Base-by-base conservation (phyloP, 345 rosid species). In the Turnera subulata region DNA sequence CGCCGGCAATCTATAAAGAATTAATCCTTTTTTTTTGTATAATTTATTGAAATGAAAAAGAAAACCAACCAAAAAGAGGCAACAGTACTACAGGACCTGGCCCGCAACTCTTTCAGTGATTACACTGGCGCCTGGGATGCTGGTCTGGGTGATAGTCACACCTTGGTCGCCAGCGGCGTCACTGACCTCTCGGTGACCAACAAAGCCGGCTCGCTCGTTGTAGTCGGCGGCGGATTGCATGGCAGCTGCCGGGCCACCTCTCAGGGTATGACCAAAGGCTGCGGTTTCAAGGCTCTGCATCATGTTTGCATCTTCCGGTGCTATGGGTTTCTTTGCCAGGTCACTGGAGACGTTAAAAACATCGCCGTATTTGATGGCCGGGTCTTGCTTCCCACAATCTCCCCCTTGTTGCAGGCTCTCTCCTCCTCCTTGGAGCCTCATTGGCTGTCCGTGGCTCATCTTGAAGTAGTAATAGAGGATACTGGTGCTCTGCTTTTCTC, bases 291-390 rank as follows among this genome's bases (percentile, higher is more conserved):
- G 86, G 0, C 81, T 65, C 67, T 81, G 91, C 95, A 88, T 82
- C 94, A 85, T 72, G 48, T 76, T 78, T 0, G 94, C 94, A 45
- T 81, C 96, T 58, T 73, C 80, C 0, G 88, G 96, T 1, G 88
- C 81, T 22, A 84, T 26, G 2, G 80, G 62, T 57, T 79, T 72
- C 16, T 62, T 32, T 0, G 88, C 76, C 3, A 82, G 86, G 4
- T 81, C 82, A 0, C 91, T 88, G 0, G 78, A 55, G 43, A 85
- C 85, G 59, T 65, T 23, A 12, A 85, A 85, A 29, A 85, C 76
- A 53, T 85, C 82, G 0, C 83, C 91, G 50, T 85, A 88, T 58
- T 49, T 78, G 39, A 84, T 66, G 6, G 35, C 5, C n/a, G 89
- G 79, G 39, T 35, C 11, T 35, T 35, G 6, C 11, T 39, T 33